Evolutionary conservation across 768 basidiomycete species (phyloP), one percentile per base, ranked within the genome.

Genomic region (Russula dissimulans): DNA sequence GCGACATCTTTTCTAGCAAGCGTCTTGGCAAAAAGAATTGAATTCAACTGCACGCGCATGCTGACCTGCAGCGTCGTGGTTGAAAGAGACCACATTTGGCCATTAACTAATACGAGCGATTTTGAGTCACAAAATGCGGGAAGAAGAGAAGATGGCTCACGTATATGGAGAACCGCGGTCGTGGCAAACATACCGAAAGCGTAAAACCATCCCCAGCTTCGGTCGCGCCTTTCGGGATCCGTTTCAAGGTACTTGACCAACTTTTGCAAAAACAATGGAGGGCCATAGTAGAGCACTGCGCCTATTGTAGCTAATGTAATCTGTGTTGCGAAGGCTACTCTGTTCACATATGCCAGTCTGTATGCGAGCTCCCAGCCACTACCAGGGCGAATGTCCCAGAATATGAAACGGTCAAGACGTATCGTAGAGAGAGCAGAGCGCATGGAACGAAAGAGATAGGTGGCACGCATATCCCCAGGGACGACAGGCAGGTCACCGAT

Each of bases 401-500:
- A 74, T 32, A 79, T 77, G 36, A 87, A 71, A 26, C 73, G 73
- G 22, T 29, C 56, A 38, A 86, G 75, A 53, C 76, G 77, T 60
- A 82, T 70, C 3, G 73, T 73, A 22, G 76, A 79, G 70, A 85
- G 75, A 1, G 80, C 79, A 5, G 68, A 71, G 59, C 80, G 83
- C 87, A 92, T 91, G 26, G 66, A 67, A n/a, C 80, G 64, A 65
- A 84, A 91, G 57, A 88, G 80, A 66, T 71, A 70, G 5, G 83
- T 77, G 6, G 76, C 76, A 34, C 93, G 88, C 82, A 92, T 85
- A 66, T 80, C 71, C 0, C 78, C 81, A 0, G 88, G 82, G 9
- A 94, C 80, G 56, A 95, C 84, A 5, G 93, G 94, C 34, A 97
- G 75, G 69, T 97, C 92, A 61, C 85, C 91, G 22, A 92, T 90